Conservation (phyloP, 2,329 filamentous ascomycete genomes). For the Alternaria longipes region DNA sequence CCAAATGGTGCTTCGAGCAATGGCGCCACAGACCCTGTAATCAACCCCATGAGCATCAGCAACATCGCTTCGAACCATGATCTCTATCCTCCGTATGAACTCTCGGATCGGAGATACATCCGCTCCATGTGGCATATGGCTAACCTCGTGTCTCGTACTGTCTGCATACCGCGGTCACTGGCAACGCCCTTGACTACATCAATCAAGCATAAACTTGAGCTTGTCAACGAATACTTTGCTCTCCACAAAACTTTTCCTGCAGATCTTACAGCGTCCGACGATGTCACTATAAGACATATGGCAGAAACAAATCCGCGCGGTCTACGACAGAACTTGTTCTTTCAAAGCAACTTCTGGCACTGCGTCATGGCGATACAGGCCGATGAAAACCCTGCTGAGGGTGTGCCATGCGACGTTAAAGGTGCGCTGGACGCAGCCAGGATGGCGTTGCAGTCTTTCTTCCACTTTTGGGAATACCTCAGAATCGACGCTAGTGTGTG, state of each 20-base stretch:
- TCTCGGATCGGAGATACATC: slow-evolving; percentile 64
- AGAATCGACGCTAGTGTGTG: slow-evolving; percentile 78
- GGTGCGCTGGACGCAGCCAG: slow-evolving; percentile 79
- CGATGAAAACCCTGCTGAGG: slow-evolving; percentile 68
- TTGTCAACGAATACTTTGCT: slow-evolving; percentile 74
- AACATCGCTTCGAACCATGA: slow-evolving; percentile 56
- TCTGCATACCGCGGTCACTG: slow-evolving; percentile 78
- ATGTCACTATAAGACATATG: slow-evolving; percentile 66
- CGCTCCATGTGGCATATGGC: slow-evolving; percentile 81
- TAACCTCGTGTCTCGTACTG: slow-evolving; percentile 78
- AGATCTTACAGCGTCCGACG: slow-evolving; percentile 74
- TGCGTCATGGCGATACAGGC: slow-evolving; percentile 82
- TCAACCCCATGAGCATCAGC: slow-evolving; percentile 62
- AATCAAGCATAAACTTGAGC: slow-evolving; percentile 72
- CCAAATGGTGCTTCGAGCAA: slow-evolving; percentile 65
- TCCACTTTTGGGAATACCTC: slow-evolving; percentile 74
- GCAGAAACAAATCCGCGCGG: slow-evolving; percentile 70
- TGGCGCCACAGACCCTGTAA: slow-evolving; percentile 52
- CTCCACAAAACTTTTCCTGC: slow-evolving; percentile 78
- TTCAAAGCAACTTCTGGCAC: slow-evolving; percentile 85
- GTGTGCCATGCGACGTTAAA: slow-evolving; percentile 65
- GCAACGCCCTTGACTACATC: slow-evolving; percentile 76
- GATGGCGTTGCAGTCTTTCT: slow-evolving; percentile 77
- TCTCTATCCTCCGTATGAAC: slow-evolving; percentile 51
- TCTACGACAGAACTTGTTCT: slow-evolving; percentile 77